A percentile compares a stretch with the other conserved stretches of the same genome.
Evolutionary conservation across 2,329 filamentous ascomycete genomes (phyloP).

Genomic region (Claviceps sp.): DNA sequence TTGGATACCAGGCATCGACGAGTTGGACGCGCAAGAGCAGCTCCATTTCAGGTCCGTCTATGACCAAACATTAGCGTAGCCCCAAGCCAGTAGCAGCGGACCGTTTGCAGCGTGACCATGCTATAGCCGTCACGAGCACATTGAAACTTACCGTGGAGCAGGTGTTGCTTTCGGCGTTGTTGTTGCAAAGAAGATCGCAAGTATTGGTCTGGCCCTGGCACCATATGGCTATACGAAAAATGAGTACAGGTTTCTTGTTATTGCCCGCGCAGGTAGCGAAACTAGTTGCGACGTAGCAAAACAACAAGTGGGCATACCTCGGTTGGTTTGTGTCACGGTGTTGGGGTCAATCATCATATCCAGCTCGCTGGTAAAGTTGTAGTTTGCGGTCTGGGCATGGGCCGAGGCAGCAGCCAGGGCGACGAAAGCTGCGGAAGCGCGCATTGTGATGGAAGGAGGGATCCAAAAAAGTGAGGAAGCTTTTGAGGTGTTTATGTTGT

Average conservation of each 20-base stretch:
- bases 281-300: neutral
- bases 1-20: slow-evolving; percentile 35
- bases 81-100: slow-evolving; percentile 4
- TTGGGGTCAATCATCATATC: slow-evolving; percentile 28
- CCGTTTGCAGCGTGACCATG: neutral
- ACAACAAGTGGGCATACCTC: slow-evolving; percentile 23
- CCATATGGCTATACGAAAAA: slow-evolving; percentile 30
- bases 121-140: neutral
- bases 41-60: slow-evolving; percentile 29
- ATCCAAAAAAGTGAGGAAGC: neutral
- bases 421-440: slow-evolving; percentile 24
- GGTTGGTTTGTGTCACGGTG: slow-evolving; percentile 17
- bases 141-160: slow-evolving; percentile 31
- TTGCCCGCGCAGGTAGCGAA: neutral
- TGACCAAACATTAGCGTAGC: slow-evolving; percentile 1
- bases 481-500: neutral
- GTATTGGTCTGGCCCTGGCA: slow-evolving; percentile 37
- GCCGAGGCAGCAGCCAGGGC: slow-evolving; percentile 32
- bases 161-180: slow-evolving; percentile 23
- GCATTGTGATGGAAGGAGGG: slow-evolving; percentile 20
- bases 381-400: slow-evolving; percentile 16
- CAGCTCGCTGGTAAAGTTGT: slow-evolving; percentile 29
- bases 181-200: slow-evolving; percentile 34
- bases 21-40: slow-evolving; percentile 36
- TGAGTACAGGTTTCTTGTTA: neutral